phyloP scores from a whole-genome alignment of 169 alveolate species.

The Pseudocohnilembus persalinus region DNA sequence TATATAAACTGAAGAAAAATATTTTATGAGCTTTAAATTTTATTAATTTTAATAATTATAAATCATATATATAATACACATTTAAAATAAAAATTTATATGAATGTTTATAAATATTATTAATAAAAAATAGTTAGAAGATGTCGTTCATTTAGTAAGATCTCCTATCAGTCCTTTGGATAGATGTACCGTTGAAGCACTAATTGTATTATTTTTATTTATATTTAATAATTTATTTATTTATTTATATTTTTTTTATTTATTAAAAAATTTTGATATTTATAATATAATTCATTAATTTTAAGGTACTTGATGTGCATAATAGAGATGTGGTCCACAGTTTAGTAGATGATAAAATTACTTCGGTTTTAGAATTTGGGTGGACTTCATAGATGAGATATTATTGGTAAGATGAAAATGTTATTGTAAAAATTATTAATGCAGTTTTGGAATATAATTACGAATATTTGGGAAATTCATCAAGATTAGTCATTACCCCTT shows the following conservation, averaged over 20 bases:
- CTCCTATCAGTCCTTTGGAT: constrained; percentile 82
- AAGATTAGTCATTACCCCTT: constrained; percentile 87
- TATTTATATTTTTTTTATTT: constrained; percentile 77
- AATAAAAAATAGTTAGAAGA: constrained; percentile 73
- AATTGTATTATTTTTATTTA: no score
- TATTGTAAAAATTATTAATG: constrained; percentile 80
- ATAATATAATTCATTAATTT: no score
- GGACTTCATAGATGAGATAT: constrained; percentile 83
- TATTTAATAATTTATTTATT: no score
- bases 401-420: constrained; percentile 83
- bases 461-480: constrained; percentile 89
- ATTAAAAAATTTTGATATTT: no score
- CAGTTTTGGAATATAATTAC: constrained; percentile 76
- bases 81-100: no score
- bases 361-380: constrained; percentile 68
- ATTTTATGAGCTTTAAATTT: no score
- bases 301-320: constrained; percentile 94
- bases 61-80: background rate
- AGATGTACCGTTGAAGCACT: constrained; percentile 91
- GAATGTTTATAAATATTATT: constrained; percentile 42
- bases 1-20: no score
- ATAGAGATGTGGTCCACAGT: constrained; percentile 88
- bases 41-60: no score
- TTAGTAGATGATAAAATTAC: constrained; percentile 60
- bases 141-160: constrained; percentile 88